Evolutionary conservation across 1,139 yeast genomes (phyloP), one percentile per base, ranked within the genome.

Genomic region (Debaryomyces sp.): DNA sequence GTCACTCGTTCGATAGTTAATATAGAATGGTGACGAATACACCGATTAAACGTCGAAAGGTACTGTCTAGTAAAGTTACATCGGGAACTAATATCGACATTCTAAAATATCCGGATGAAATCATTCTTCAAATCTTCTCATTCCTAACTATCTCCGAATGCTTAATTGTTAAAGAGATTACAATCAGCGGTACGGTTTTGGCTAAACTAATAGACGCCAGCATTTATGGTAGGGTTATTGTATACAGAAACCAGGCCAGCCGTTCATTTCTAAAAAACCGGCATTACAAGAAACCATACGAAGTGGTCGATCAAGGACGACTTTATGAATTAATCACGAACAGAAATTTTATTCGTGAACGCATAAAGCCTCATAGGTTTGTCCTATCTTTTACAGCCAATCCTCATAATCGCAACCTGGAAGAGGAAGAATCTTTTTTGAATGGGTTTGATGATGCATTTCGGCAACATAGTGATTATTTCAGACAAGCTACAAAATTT

Each of bases 71-170:
- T 15, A 29, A 24, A 13, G 18, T 27, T 17, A 12, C 9, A 43
- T 10, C 35, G 15, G 15, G n/a, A 22, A 22, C 34, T 40, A 29
- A 32, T 35, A n/a, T 43, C 50, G 10, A 38, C 27, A 17, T 50
- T 26, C n/a, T 27, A 17, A 12, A 50, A 36, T 48, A 56, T 22
- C 61, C 62, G 1, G 18, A 43, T 9, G 62, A 58, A 38, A 21
- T 58, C 9, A 48, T 58, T 22, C 41, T 49, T 26, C 44, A 52
- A 17, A 46, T 57, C 10, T 50, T 58, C 13, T 50, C 56, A 5
- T 58, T 50, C 41, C 44, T 58, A 15, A 43, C 53, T 13, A 51
- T 58, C 7, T 40, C 53, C 24, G 52, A 50, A 30, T 57, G 62
- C 45, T 54, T 54, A 38, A 32, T 42, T 5, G 18, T 58, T 13